Conservation (phyloP, 108 stramenopile genomes). For the Stephanodiscus triporus region DNA sequence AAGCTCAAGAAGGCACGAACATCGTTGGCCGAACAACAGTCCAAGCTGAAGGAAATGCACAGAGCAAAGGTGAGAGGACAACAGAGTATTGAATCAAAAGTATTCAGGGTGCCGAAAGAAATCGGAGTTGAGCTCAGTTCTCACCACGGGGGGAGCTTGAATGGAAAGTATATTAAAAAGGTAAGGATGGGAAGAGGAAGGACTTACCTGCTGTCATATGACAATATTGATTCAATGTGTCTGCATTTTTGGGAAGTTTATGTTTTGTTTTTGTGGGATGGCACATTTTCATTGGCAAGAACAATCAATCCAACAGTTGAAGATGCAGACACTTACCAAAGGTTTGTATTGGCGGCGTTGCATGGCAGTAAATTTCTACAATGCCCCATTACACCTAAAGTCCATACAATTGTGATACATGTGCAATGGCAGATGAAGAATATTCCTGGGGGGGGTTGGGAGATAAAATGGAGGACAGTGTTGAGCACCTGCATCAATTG, state of each 20-base stretch:
- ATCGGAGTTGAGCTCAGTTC: conserved; percentile 3
- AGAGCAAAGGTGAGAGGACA: background rate
- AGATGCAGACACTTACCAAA: background rate
- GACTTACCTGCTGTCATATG: background rate
- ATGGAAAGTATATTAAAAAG: background rate
- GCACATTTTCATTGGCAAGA: conserved; percentile 20
- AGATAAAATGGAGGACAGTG: conserved; percentile 22
- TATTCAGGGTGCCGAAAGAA: conserved; percentile 5
- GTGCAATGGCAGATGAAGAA: conserved; percentile 3
- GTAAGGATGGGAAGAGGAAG: conserved; percentile 9
- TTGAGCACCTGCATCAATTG: background rate
- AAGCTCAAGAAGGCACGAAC: background rate
- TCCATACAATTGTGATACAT: conserved; percentile 12
- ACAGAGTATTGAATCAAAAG: conserved; percentile 5
- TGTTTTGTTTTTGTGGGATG: conserved; percentile 31
- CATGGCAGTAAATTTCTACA: background rate
- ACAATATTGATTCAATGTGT: conserved; percentile 2
- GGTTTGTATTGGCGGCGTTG: conserved; percentile 3
- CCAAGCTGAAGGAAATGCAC: background rate
- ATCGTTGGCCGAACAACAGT: background rate
- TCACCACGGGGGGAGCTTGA: conserved; percentile 15
- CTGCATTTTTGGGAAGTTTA: background rate
- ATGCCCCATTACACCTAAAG: conserved; percentile 7
- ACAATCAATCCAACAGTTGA: conserved; percentile 4
- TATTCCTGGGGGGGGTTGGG: conserved; percentile 7